Conservation (phyloP, 1,284 basidiomycete species). For the Fistulinella staudtii region DNA sequence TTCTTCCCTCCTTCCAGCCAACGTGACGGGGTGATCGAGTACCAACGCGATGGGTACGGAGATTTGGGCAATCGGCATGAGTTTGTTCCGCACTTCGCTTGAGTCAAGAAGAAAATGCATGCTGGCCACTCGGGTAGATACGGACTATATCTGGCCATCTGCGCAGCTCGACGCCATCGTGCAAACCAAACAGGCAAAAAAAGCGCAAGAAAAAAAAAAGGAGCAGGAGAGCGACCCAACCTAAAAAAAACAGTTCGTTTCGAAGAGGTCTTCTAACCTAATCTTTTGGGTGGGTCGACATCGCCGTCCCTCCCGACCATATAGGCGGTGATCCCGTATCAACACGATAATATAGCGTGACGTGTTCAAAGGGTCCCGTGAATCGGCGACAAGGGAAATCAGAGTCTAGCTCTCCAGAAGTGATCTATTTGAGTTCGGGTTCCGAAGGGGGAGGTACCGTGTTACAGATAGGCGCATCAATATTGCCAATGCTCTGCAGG, state of each 20-base stretch:
- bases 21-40: no score
- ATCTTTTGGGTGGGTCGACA: background rate
- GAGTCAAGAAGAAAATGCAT: background rate
- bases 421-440: slow-evolving; percentile 9
- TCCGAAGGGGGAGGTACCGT: slow-evolving; percentile 1
- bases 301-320: slow-evolving; percentile 3
- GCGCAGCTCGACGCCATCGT: background rate
- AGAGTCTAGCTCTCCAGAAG: background rate
- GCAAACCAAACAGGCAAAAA: background rate
- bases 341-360: slow-evolving; percentile 11
- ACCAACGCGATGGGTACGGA: slow-evolving; percentile 3
- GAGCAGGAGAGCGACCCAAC: background rate
- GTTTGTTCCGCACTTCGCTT: slow-evolving; percentile 17
- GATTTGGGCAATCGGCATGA: slow-evolving; percentile 11
- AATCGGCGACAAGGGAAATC: slow-evolving; percentile 7
- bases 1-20: no score
- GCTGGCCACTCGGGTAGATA: slow-evolving; percentile 5
- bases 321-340: slow-evolving; percentile 8
- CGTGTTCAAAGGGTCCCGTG: slow-evolving; percentile 8
- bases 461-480: slow-evolving; percentile 2
- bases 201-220: background rate
- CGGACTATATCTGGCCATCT: slow-evolving; percentile 9
- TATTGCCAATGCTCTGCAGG: background rate
- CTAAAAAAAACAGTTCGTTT: slow-evolving; percentile 1
- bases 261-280: slow-evolving; percentile 6